Conservation (phyloP, 2,329 filamentous ascomycete genomes). For the Aaosphaeria arxii region DNA sequence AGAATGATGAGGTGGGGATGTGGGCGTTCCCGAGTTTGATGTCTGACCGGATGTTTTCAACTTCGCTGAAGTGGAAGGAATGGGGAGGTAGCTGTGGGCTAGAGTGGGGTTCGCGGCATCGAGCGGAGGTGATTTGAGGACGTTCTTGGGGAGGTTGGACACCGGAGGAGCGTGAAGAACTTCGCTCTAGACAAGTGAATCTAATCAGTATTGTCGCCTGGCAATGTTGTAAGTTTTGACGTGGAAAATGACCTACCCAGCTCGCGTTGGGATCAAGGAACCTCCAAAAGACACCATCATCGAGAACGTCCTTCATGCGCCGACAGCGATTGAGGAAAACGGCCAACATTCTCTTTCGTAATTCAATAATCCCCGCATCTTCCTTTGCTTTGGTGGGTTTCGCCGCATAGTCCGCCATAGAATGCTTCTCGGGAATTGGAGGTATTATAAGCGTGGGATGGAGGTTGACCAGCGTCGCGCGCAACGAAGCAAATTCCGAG, state of each 20-base stretch:
- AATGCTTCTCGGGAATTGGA: slow-evolving; percentile 97
- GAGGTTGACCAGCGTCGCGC: slow-evolving; percentile 82
- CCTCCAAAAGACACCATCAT: slow-evolving; percentile 95
- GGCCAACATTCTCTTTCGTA: slow-evolving; percentile 93
- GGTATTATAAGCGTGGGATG: slow-evolving; percentile 95
- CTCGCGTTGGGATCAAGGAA: slow-evolving; percentile 97
- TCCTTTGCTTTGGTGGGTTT: slow-evolving; percentile 98
- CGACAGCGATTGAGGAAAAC: slow-evolving; percentile 94
- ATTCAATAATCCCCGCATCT: slow-evolving; percentile 92
- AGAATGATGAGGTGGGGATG: slow-evolving; percentile 51
- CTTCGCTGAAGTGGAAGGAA: slow-evolving; percentile 83
- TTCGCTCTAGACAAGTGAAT: slow-evolving; percentile 63
- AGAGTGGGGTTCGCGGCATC: slow-evolving; percentile 88
- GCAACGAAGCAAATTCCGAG: slow-evolving; percentile 90
- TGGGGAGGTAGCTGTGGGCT: slow-evolving; percentile 81
- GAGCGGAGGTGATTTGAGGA: slow-evolving; percentile 91
- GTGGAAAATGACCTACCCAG: slow-evolving; percentile 65
- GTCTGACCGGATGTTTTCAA: slow-evolving; percentile 59
- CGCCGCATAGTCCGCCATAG: slow-evolving; percentile 96
- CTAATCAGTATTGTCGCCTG: background rate
- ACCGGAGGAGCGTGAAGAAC: slow-evolving; percentile 92
- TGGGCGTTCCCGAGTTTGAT: slow-evolving; percentile 51
- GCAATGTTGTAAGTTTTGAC: background rate
- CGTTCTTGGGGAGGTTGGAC: slow-evolving; percentile 87
- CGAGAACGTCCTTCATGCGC: slow-evolving; percentile 84